Evolutionary conservation across 2,329 filamentous ascomycete species (phyloP), one percentile per base, ranked within the genome.

Genomic region (Aureobasidium sp.): DNA sequence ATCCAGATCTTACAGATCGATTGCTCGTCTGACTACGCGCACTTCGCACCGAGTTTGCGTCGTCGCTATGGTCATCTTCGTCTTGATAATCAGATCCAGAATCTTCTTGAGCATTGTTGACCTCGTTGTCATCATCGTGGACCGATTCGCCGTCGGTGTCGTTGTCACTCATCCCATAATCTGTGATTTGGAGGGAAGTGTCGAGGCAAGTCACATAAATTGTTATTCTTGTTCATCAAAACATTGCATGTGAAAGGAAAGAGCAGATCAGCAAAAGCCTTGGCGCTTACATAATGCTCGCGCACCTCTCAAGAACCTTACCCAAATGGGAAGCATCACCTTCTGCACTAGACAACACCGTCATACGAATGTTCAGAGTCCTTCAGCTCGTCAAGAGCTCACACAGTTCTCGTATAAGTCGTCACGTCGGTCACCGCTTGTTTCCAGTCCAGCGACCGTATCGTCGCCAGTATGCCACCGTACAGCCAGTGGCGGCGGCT

Each of bases 151-250:
- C 25, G 29, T 63, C 53, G 25, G 61, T 25, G 14, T 45, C 61
- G 41, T 52, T 53, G 15, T 37, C 44, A 29, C 44, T 63, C 61
- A 63, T 63, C 52, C 61, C 61, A 63, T 60, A 49, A 17, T 51
- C 22, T 34, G 22, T 22, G 9, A 14, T 14, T 1, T 15, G 56
- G 41, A 12, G 22, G 17, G 31, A 27, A 6, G 7, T 15, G 12
- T 39, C 55, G 27, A n/a, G 8, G 36, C 15, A 17, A 39, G 15
- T 39, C 3, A 31, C 29, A 47, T 27, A 39, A 20, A 31, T 29
- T n/a, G 17, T 48, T 39, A n/a, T 44, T 48, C 14, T 27, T 22
- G 15, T n/a, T 29, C 55, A 58, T 48, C 55, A 48, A 58, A 58
- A 47, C 42, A 48, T 37, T 48, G 42, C 42, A 47, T 58, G 42